A percentile compares a stretch with the other conserved stretches of the same genome.
These are phyloP conservation scores for Polytrichum formosum DNA, from an alignment of 225 moss, liverwort and hornwort genomes.

Conservation along the genomic window DNA sequence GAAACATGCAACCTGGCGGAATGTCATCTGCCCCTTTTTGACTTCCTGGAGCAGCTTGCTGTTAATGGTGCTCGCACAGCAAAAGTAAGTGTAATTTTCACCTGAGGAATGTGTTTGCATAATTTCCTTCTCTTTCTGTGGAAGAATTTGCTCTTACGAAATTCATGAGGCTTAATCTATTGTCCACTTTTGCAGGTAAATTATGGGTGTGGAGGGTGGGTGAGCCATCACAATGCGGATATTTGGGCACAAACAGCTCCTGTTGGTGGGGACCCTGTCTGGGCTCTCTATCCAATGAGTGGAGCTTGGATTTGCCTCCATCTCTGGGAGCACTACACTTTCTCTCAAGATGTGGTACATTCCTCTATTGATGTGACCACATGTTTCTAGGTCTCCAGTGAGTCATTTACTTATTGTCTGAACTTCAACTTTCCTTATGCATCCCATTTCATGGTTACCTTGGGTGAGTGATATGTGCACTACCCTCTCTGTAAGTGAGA, in stretches of 20 bases:
- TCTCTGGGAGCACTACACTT: constrained; percentile 93
- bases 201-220: constrained; percentile 90
- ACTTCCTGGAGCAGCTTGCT: constrained; percentile 79
- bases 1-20: constrained; percentile 93
- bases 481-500: too few species aligned
- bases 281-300: constrained; percentile 94
- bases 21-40: constrained; percentile 85
- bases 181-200: constrained; percentile 61
- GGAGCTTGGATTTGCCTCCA: constrained; percentile 97
- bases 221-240: constrained; percentile 95
- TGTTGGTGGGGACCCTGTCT: constrained; percentile 84
- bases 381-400: too few species aligned
- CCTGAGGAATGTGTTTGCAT: not conserved
- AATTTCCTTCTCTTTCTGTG: constrained; percentile 6
- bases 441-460: too few species aligned
- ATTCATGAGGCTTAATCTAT: constrained; percentile 4
- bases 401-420: too few species aligned
- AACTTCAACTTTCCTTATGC: too few species aligned
- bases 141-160: not conserved
- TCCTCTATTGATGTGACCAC: too few species aligned
- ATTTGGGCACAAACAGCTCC: constrained; percentile 98
- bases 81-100: constrained; percentile 38
- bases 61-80: constrained; percentile 75
- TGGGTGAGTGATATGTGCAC: too few species aligned
- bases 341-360: constrained; percentile 75